These are phyloP conservation scores for Asterella californica DNA, from an alignment of 225 moss, liverwort and hornwort species.

Conservation along the genomic window DNA sequence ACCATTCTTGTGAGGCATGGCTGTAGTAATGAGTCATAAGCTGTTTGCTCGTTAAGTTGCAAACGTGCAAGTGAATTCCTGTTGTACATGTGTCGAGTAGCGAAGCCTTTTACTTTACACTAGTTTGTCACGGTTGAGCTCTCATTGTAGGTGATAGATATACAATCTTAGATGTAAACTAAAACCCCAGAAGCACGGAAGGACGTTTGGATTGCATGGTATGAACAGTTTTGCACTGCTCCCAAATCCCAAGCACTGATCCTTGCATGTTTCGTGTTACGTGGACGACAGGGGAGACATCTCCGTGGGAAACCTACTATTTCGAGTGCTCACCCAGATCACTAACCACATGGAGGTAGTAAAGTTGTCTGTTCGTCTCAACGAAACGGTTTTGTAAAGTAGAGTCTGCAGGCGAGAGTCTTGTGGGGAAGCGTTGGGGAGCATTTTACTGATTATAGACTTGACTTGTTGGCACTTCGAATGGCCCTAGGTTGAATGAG, in stretches of 20 bases:
- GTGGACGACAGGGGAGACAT: slow-evolving; percentile 68
- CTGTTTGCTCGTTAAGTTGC: background rate
- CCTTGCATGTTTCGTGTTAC: background rate
- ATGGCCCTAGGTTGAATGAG: background rate
- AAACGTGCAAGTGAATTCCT: background rate
- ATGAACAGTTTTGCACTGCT: background rate
- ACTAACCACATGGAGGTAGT: slow-evolving; percentile 87
- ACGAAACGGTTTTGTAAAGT: background rate
- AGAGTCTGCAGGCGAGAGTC: background rate
- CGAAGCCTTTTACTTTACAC: background rate
- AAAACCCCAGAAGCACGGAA: background rate
- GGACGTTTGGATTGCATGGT: background rate
- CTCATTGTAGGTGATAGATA: background rate
- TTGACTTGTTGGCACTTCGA: background rate
- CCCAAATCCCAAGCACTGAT: background rate
- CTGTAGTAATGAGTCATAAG: background rate
- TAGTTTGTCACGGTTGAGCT: too few relatives aligned
- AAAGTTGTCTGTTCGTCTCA: background rate
- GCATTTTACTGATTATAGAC: background rate
- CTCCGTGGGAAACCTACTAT: slow-evolving; percentile 50
- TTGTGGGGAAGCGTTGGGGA: background rate
- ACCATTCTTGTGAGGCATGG: background rate
- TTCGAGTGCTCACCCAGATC: slow-evolving; percentile 85
- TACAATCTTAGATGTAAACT: background rate
- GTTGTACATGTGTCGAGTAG: background rate